Evolutionary conservation across 139 green algal genomes (phyloP).

Genomic region (Chlamydomonas incerta): DNA sequence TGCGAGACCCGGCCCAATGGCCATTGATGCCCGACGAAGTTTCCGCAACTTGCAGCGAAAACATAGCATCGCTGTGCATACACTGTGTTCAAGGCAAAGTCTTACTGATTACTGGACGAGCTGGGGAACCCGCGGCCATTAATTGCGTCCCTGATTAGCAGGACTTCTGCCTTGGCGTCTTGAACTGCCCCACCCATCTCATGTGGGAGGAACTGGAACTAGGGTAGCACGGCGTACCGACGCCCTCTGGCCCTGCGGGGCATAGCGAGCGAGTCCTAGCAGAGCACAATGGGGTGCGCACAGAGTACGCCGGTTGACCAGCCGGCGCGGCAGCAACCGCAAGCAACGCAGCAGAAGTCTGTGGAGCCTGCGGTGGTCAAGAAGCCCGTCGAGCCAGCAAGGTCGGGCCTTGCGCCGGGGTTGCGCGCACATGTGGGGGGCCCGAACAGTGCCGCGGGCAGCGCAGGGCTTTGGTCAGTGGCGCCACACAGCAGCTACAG

Average conservation of each 20-base stretch:
- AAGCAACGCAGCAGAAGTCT: constrained; percentile 11
- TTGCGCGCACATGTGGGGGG: background rate
- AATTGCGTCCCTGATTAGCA: background rate
- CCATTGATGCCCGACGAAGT: too few species aligned
- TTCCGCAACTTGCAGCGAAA: too few species aligned
- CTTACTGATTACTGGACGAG: too few species aligned
- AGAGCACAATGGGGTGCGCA: constrained; percentile 24
- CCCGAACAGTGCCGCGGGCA: background rate
- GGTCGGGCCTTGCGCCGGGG: background rate
- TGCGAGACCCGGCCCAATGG: too few species aligned
- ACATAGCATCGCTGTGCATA: too few species aligned
- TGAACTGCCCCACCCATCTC: too few species aligned
- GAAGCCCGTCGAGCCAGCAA: background rate
- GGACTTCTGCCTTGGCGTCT: too few species aligned
- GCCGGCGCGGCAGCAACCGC: background rate
- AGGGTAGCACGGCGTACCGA: background rate
- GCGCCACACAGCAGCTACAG: background rate
- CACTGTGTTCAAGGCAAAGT: too few species aligned
- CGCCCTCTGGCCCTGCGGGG: too few species aligned
- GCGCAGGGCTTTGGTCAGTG: background rate
- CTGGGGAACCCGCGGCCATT: too few species aligned
- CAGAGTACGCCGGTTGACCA: constrained; percentile 6
- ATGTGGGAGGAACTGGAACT: background rate
- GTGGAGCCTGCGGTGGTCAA: constrained; percentile 17
- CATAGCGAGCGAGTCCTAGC: background rate